Evolutionary conservation across 208 protist genomes (phyloP).

Genomic region (Leishmania arabica): DNA sequence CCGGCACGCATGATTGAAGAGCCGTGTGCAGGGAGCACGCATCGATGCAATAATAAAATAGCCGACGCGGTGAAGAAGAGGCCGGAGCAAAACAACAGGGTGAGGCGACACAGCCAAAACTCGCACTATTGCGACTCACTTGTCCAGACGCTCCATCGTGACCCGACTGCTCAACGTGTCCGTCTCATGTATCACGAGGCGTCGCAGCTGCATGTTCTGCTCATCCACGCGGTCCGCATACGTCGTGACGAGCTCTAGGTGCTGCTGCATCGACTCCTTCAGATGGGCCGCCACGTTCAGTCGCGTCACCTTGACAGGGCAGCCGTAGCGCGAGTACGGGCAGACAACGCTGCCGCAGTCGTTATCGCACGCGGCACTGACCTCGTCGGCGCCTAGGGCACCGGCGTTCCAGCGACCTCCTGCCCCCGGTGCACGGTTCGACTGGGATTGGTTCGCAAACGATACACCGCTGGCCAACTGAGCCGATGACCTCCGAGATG

Average conservation of each 20-base stretch:
- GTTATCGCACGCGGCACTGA: neutral
- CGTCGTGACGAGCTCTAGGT: slow-evolving; percentile 64
- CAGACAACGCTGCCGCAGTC: slow-evolving; percentile 34
- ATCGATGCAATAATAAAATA: neutral
- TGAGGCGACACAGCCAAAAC: slow-evolving; percentile 14
- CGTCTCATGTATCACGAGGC: slow-evolving; percentile 43
- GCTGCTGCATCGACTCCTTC: slow-evolving; percentile 48
- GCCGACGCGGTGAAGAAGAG: slow-evolving; percentile 6
- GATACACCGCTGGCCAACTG: slow-evolving; percentile 20
- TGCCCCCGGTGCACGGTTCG: slow-evolving; percentile 18
- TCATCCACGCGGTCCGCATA: slow-evolving; percentile 74
- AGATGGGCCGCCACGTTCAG: slow-evolving; percentile 55
- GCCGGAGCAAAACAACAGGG: neutral
- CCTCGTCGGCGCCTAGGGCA: neutral
- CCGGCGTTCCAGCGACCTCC: slow-evolving; percentile 11
- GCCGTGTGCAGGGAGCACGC: slow-evolving; percentile 1
- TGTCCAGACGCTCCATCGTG: slow-evolving; percentile 3
- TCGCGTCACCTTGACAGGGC: slow-evolving; percentile 46
- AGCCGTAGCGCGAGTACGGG: slow-evolving; percentile 78
- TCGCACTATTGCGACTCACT: neutral
- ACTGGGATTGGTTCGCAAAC: slow-evolving; percentile 11
- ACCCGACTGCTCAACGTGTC: slow-evolving; percentile 25
- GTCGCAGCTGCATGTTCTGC: slow-evolving; percentile 74
- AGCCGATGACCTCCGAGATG: slow-evolving; percentile 5
- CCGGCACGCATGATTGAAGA: neutral